Base-by-base conservation (phyloP, 306 rosid species). In the Cercis canadensis region DNA sequence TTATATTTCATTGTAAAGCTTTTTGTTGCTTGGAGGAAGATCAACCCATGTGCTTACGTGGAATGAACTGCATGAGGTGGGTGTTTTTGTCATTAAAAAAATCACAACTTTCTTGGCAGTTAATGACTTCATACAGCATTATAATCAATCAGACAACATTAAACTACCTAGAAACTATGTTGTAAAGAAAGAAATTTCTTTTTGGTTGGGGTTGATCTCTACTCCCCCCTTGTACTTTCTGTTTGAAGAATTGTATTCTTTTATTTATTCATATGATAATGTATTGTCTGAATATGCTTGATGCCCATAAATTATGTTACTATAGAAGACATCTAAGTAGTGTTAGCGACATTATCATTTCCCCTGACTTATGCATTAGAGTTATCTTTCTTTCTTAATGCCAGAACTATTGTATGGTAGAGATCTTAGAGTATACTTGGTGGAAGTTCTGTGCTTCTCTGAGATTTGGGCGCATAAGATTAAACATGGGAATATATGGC, bases 31-130 rank as follows among this genome's bases (percentile, higher is more conserved):
- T 46, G 41, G 32, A 32, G 3, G 19, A 65, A 60, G 53, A 53
- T 65, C 17, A 50, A 34, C 43, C 52, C 34, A 67, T 51, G 45
- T 64, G 43, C 66, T 57, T 34, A 41, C 49, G 69, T 64, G 47
- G 57, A 62, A 70, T 69, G 34, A 75, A 56, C 44, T 43, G 24
- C 50, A 57, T 63, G 60, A 43, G 54, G 34, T 69, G 51, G 56
- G 68, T 21, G 29, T 63, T 24, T 15, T 45, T 24, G 29, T 59
- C 16, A 46, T 24, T 54, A 69, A 51, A 37, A 12, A 43, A 46
- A 62, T 45, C 64, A 37, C 24, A 18, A 6, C 59, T 59, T 49
- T 36, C 37, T 56, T 47, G 63, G 16, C 39, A 21, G 43, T 57
- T 4, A 40, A 47, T 49, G 63, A 71, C 62, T 40, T 13, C 13